Base-by-base conservation (phyloP, 306 rosid genomes). In the Castanea mollissima region DNA sequence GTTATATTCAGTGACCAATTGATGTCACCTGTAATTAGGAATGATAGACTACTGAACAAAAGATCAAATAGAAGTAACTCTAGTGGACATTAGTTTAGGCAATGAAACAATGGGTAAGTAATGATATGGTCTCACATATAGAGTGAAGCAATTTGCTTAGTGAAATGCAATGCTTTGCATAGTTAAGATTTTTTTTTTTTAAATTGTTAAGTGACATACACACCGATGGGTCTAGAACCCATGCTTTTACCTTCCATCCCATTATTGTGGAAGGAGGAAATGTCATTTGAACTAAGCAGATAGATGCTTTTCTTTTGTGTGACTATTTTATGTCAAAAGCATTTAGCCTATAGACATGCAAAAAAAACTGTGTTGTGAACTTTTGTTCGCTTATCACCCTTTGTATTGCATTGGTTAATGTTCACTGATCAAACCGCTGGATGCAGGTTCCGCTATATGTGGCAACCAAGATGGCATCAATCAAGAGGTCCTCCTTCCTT, bases 381-480 rank as follows among this genome's bases (percentile, higher is more conserved):
- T 49, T 12, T 49, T 49, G 54, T 63, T 27, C 1, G 20, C 4
- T 29, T 15, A 15, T 63, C 41, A 63, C 16, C 34, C 46, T 64
- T 31, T 23, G 49, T 27, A 55, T 21, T 76, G 41, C 55, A 44
- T 55, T 38, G 55, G 31, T 41, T 57, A 75, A 16, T 86, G 52
- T 86, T 68, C 44, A 64, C 15, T 76, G 51, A 71, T 67, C 44
- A 56, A 69, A 68, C 79, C 80, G 84, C 13, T 52, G 55, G 52
- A 69, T 79, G 77, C 88, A 95, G 99, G 96, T 95, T 65, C 99
- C 99, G 0, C 63, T 95, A 19, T 93, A 95, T 55, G 99, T 95
- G 81, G 99, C 99, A 62, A 95, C 99, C 3, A 95, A 91, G 91
- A 95, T 95, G 99, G 97, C 99, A 54, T 95, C 99, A 20, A 95